Base-by-base conservation (phyloP, 2,329 filamentous ascomycete genomes). In the Westerdykella sp. region DNA sequence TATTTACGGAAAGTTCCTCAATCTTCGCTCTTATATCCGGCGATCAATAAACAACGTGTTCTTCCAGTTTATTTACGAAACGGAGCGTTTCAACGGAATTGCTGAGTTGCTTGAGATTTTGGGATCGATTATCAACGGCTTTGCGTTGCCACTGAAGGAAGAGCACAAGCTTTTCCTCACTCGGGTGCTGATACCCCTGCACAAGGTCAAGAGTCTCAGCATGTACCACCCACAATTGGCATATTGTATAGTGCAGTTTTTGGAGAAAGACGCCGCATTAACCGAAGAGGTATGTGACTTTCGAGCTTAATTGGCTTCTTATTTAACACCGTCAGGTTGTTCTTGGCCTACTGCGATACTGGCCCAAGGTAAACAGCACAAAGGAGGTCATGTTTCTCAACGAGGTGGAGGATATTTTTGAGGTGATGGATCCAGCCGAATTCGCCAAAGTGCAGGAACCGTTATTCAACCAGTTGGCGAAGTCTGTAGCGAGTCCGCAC, bases 301-400 rank as follows among this genome's bases (percentile, higher is more conserved):
- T 39, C 13, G 9, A 11, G 2, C 45, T 16, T 41, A 40, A 34
- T 23, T 30, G 43, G 45, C 43, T 16, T 47, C 54, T 14, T 9
- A 35, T 35, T 9, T 60, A 52, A 55, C 39, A 39, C 41, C 34
- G 45, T 13, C 50, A 90, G 86, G 89, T 97, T 49, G 93, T 98
- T 39, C 81, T 97, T 53, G 93, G 93, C 37, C 76, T 98, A 43
- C 76, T 98, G 50, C 84, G 93, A 55, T 98, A 96, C 69, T 98
- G 93, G 93, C 93, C 93, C 38, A 98, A 98, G 75, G 88, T 95
- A 58, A 98, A 98, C 72, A 97, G 93, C 70, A 98, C 93, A 41
- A 98, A 98, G 70, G 93, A 98, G 69, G 93, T 98, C 63, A 98
- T 98, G 93, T 98, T 94, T 72, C 74, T 98, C 57, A 98, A 98